These are phyloP conservation scores for Talaromyces adpressus DNA, from an alignment of 495 filamentous ascomycete species.

Conservation along the genomic window DNA sequence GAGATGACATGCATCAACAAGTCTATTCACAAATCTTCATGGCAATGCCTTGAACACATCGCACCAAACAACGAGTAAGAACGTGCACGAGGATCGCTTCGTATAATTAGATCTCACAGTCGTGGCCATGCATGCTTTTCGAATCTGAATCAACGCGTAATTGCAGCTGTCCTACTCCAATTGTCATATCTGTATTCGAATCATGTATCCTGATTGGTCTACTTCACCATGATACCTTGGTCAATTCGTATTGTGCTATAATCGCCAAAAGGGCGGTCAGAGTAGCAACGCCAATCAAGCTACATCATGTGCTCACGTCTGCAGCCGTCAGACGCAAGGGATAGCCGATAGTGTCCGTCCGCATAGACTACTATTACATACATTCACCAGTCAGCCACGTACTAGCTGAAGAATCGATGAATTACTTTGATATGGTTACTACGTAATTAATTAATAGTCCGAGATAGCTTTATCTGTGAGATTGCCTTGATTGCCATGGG, in stretches of 20 bases:
- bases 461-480: neutral
- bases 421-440: neutral
- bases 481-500: neutral
- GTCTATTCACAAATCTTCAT: neutral
- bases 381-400: neutral
- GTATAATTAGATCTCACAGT: neutral
- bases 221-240: neutral
- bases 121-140: too few species aligned
- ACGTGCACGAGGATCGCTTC: neutral
- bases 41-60: neutral
- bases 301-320: constrained; percentile 1
- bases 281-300: neutral
- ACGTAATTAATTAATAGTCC: neutral
- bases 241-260: constrained; percentile 1
- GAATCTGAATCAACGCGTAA: too few species aligned
- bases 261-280: constrained; percentile 4
- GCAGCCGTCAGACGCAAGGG: constrained; percentile 5
- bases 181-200: neutral
- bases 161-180: neutral
- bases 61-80: neutral
- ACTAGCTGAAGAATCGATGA: neutral
- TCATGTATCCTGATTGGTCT: constrained; percentile 1
- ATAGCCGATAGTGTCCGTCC: constrained; percentile 1
- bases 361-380: neutral
- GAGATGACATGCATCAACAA: neutral